phyloP scores from a whole-genome alignment of 768 basidiomycete species.

The Lentinula aciculospora region DNA sequence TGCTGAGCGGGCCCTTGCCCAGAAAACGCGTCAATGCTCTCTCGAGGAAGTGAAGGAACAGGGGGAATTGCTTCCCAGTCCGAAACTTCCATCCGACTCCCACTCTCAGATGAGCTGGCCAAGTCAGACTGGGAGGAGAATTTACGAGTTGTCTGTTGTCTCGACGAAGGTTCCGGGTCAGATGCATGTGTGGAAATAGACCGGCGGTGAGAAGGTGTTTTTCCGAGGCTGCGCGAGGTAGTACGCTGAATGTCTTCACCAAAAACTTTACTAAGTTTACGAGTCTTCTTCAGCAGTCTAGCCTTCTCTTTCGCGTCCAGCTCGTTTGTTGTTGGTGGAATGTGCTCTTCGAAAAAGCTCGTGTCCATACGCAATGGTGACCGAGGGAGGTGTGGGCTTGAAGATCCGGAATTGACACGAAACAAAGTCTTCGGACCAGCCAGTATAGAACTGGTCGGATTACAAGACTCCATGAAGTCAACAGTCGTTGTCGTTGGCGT shows the following conservation, averaged over 20 bases:
- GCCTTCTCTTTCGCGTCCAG: conserved; percentile 29
- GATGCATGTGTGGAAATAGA: neutral
- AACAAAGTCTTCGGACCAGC: neutral
- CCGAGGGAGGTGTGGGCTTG: neutral
- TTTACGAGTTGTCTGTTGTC: neutral
- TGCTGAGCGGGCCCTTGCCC: neutral
- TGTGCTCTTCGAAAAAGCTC: conserved; percentile 3
- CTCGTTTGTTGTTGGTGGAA: conserved; percentile 25
- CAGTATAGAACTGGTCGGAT: neutral
- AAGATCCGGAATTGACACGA: neutral
- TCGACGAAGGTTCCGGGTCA: neutral
- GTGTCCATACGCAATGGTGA: conserved; percentile 9
- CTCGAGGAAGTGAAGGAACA: neutral
- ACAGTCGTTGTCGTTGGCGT: neutral
- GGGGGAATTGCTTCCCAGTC: neutral
- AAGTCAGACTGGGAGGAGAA: conserved; percentile 1
- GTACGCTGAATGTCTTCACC: conserved; percentile 2
- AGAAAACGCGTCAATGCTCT: neutral
- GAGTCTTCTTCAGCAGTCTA: conserved; percentile 32
- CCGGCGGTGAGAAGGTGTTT: neutral
- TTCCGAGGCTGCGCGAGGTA: neutral
- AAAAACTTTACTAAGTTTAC: conserved; percentile 39
- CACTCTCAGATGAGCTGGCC: neutral
- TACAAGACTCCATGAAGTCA: neutral
- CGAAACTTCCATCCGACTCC: neutral